Percentiles rank a stretch among this genome's conserved stretches.
phyloP scores from a whole-genome alignment of 345 rosid genomes.

The Raphanus sativus region DNA sequence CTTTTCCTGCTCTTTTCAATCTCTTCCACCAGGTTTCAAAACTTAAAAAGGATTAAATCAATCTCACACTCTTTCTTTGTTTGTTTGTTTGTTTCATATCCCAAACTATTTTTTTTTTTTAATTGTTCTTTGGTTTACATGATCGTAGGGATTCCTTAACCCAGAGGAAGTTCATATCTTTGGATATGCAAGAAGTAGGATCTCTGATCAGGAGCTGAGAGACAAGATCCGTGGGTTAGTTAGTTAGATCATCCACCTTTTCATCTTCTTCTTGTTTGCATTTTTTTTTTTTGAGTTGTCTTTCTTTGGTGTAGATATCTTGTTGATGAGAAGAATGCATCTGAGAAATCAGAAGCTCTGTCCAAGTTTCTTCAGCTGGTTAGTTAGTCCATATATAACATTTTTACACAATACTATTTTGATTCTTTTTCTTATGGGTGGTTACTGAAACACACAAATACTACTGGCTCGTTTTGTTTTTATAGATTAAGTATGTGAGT shows the following conservation, averaged over 20 bases:
- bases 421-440: neutral
- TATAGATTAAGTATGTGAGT: conserved; percentile 86
- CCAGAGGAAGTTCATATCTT: conserved; percentile 82
- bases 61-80: neutral
- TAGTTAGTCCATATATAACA: conserved; percentile 29
- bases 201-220: conserved; percentile 87
- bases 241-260: conserved; percentile 43
- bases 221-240: conserved; percentile 65
- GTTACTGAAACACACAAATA: neutral
- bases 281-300: neutral
- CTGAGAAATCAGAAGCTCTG: conserved; percentile 46
- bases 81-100: neutral
- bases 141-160: conserved; percentile 74
- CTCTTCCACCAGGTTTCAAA: conserved; percentile 67
- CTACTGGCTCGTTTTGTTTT: neutral
- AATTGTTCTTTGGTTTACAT: neutral
- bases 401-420: too few species aligned
- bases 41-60: neutral
- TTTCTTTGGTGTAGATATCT: conserved; percentile 61
- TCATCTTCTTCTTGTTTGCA: neutral
- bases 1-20: conserved; percentile 98
- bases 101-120: neutral
- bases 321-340: conserved; percentile 48
- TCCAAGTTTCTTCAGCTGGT: conserved; percentile 79
- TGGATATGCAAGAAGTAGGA: conserved; percentile 95